Evolutionary conservation across 2,329 filamentous ascomycete species (phyloP).

Genomic region (Venturia oleaginea): DNA sequence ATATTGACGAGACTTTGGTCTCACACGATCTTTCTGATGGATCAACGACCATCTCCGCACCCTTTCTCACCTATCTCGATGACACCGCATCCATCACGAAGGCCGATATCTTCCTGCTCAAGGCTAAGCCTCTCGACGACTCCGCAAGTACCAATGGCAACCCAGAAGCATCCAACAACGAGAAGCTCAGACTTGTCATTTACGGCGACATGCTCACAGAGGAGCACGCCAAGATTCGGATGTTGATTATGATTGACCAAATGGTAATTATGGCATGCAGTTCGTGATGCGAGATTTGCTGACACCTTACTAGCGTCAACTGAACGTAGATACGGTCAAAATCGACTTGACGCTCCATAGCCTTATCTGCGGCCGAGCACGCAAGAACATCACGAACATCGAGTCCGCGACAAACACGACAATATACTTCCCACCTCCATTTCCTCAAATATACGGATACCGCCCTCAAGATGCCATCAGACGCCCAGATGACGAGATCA

Average conservation of each 20-base stretch:
- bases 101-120: conserved; percentile 92
- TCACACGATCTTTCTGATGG: conserved; percentile 52
- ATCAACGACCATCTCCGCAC: conserved; percentile 58
- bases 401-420: conserved; percentile 92
- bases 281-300: conserved; percentile 20
- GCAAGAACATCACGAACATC: conserved; percentile 97
- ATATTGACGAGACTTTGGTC: conserved; percentile 85
- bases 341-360: conserved; percentile 84
- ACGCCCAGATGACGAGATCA: conserved; percentile 81
- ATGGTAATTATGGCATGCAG: conserved; percentile 49
- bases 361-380: conserved; percentile 81
- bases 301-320: conserved; percentile 50
- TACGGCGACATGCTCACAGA: conserved; percentile 92
- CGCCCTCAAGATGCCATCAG: conserved; percentile 71
- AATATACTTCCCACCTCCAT: conserved; percentile 95
- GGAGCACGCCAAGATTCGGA: conserved; percentile 92
- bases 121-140: conserved; percentile 74
- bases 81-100: conserved; percentile 80
- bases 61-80: conserved; percentile 77
- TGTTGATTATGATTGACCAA: conserved; percentile 95
- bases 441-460: conserved; percentile 86
- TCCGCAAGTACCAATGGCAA: conserved; percentile 67
- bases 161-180: conserved; percentile 73
- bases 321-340: conserved; percentile 68
- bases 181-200: conserved; percentile 84